phyloP scores from a whole-genome alignment of 768 basidiomycete species.

The Xerocomellus intermedius region DNA sequence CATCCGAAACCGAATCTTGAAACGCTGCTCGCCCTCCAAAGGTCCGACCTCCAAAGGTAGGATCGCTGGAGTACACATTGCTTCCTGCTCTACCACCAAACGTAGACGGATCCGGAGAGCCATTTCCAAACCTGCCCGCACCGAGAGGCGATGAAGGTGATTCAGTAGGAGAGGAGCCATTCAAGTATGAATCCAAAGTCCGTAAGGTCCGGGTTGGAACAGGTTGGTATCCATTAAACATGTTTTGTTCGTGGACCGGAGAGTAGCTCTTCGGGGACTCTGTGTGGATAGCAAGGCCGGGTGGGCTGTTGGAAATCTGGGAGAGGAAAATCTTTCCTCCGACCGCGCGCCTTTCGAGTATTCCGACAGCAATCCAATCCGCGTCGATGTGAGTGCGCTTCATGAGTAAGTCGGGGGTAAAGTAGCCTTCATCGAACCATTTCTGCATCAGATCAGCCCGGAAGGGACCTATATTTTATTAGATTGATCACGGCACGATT shows the following conservation, averaged over 20 bases:
- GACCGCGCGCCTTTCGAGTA: constrained; percentile 50
- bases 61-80: constrained; percentile 38
- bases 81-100: constrained; percentile 49
- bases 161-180: constrained; percentile 55
- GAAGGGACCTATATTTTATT: constrained; percentile 69
- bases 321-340: constrained; percentile 65
- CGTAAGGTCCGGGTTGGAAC: constrained; percentile 60
- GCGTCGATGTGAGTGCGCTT: constrained; percentile 71
- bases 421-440: constrained; percentile 92
- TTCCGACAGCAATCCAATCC: constrained; percentile 66
- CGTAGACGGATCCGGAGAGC: constrained; percentile 65
- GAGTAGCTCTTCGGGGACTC: constrained; percentile 49
- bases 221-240: constrained; percentile 60
- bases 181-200: constrained; percentile 61
- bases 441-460: constrained; percentile 88
- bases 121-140: constrained; percentile 58
- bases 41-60: constrained; percentile 35
- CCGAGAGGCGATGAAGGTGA: constrained; percentile 75
- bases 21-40: constrained; percentile 38
- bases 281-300: constrained; percentile 49
- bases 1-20: constrained; percentile 42
- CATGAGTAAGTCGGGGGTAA: constrained; percentile 78
- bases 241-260: constrained; percentile 36
- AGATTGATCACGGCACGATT: background rate
- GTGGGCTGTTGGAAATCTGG: constrained; percentile 46